Base-by-base conservation (phyloP, 345 rosid genomes). In the Gossypium rotundifolium region DNA sequence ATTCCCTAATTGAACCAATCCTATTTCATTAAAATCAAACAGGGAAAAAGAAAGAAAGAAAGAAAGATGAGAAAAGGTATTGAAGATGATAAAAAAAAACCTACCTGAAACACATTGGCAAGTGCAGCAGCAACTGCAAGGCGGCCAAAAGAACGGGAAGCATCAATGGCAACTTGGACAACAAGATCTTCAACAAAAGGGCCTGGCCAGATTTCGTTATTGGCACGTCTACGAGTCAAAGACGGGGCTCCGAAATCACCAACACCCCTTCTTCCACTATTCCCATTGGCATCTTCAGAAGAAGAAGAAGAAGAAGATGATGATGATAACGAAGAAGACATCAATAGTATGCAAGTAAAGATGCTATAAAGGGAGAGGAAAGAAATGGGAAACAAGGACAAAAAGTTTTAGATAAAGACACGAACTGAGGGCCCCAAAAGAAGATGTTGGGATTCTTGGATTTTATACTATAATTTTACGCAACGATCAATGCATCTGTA, bases 171-270 rank as follows among this genome's bases (percentile, higher is more conserved):
- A 17, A 90, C 96, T 40, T 87, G 97, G 59, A 81, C 73, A 33
- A 95, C 97, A 20, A 95, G 91, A 52, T 93, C 90, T 79, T 95
- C 99, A 14, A 95, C 81, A 68, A 95, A 90, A 65, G 92, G 98
- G 65, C 91, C 99, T 0, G 99, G 99, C 99, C 99, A 95, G 9
- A 88, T 86, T 20, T 93, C 98, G 76, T 82, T 88, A 58, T 57
- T 71, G 29, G 79, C 81, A 48, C 86, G 89, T 17, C 81, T 89
- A 38, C 91, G 87, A 12, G 85, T 76, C 59, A 88, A 81, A 0
- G 90, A 85, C 7, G 97, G 91, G 3, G 91, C 95, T 72, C 90
- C 97, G 22, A 83, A 87, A 72, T 74, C 90, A 63, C 83, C 85
- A 6, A 71, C 85, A 6, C 75, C 79, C 11, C 80, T 68, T 23